phyloP scores from a whole-genome alignment of 2,329 filamentous ascomycete genomes.

The Fusarium lyarnte region DNA sequence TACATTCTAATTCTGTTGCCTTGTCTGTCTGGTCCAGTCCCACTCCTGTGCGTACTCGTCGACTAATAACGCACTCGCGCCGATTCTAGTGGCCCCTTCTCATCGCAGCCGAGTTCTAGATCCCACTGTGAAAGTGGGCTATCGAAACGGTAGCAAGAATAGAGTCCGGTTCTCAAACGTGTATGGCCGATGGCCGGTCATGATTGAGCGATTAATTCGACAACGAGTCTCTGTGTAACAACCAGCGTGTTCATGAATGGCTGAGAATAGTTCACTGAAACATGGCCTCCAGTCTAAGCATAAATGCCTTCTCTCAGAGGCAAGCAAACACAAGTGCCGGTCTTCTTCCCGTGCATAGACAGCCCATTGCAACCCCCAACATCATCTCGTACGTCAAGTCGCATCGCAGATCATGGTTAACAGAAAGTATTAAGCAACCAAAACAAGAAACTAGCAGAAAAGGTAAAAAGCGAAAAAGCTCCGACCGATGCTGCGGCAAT shows the following conservation, averaged over 20 bases:
- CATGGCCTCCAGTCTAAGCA: constrained; percentile 3
- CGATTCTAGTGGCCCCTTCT: constrained; percentile 31
- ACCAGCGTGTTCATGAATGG: constrained; percentile 3
- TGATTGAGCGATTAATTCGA: constrained; percentile 34
- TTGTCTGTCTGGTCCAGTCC: constrained; percentile 4
- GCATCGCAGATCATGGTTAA: constrained; percentile 27
- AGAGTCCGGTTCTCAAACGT: constrained; percentile 6
- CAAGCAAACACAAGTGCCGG: constrained; percentile 17
- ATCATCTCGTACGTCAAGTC: constrained; percentile 32
- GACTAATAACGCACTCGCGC: constrained; percentile 30
- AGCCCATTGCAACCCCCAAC: constrained; percentile 14
- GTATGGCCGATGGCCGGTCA: constrained; percentile 23
- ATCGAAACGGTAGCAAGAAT: constrained; percentile 11
- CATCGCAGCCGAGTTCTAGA: constrained; percentile 37
- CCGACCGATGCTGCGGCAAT: constrained; percentile 18
- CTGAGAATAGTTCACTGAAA: constrained; percentile 4
- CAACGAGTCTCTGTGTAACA: constrained; percentile 10
- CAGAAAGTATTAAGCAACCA: neutral
- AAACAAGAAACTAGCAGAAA: constrained; percentile 2
- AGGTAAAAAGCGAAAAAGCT: constrained; percentile 7
- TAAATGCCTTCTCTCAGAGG: neutral
- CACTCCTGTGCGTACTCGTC: constrained; percentile 28
- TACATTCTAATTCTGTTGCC: constrained; percentile 13
- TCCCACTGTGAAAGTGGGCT: constrained; percentile 24
- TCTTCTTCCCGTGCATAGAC: constrained; percentile 4